phyloP scores from a whole-genome alignment of 1,284 basidiomycete species.

The Sanghuangporus sanghuang region DNA sequence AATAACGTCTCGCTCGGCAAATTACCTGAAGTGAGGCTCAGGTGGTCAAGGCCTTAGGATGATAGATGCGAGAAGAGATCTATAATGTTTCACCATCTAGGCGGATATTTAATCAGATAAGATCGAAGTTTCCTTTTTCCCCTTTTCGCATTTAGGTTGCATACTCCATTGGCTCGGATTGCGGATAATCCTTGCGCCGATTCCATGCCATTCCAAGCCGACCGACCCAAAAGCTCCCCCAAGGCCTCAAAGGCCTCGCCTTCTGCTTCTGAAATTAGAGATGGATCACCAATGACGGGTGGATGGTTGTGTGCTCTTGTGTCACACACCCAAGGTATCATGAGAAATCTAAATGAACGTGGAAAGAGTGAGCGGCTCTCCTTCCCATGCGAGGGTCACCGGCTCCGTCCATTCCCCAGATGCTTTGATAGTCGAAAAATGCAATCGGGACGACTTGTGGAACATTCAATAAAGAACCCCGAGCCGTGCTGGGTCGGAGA shows the following conservation, averaged over 20 bases:
- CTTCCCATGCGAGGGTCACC: neutral
- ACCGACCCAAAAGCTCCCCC: neutral
- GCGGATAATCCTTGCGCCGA: neutral
- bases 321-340: neutral
- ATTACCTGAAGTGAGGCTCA: neutral
- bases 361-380: neutral
- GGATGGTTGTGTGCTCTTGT: neutral
- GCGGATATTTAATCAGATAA: neutral
- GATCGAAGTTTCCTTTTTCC: neutral
- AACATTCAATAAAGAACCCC: neutral
- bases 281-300: neutral
- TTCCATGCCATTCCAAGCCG: neutral
- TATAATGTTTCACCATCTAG: neutral
- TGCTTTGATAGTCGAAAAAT: neutral
- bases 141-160: neutral
- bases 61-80: neutral
- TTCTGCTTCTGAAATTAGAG: neutral
- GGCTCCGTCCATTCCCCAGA: neutral
- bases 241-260: too few relatives aligned
- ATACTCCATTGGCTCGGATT: neutral
- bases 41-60: neutral
- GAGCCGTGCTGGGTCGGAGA: neutral
- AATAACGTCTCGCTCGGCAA: neutral
- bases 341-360: neutral
- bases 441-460: neutral